Evolutionary conservation across 306 rosid genomes (phyloP), one percentile per base, ranked within the genome.

Genomic region (Fragaria ananassa): DNA sequence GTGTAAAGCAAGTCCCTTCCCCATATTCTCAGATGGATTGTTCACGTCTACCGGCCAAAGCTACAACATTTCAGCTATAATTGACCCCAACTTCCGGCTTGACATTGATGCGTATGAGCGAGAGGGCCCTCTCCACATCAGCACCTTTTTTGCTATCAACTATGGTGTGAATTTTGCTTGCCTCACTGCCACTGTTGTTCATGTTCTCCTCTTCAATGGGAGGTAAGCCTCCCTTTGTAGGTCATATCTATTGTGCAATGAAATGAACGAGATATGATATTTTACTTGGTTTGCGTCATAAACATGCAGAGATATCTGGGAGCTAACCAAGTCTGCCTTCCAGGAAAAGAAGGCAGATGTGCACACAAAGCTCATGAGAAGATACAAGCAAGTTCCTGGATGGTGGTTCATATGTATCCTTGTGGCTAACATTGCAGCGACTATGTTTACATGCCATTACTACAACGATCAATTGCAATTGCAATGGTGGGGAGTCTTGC

Each of bases 401-500:
- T 87, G 93, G 94, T 93, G 97, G 97, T 93, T 93, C 81, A 18
- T 79, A 41, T 83, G 88, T 82, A 81, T 89, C 70, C 96, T 93
- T 82, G 21, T 83, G 47, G 76, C 79, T 76, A 93, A 86, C 89
- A 84, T 93, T 53, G 74, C 76, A 0, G 87, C 79, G 0, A 83
- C 88, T 71, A 68, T 84, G 53, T 85, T 89, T 77, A 49, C 84
- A 15, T 93, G 97, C 46, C 83, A 93, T 74, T 86, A 86, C 76
- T 90, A 80, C 66, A 90, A 80, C 0, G 79, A 85, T 68, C 81
- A 89, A 66, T 92, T 93, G 53, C 97, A 93, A 71, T 56, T 93
- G 69, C 89, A 91, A 70, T 93, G 96, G 97, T 93, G 97, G 96
- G 93, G 97, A 37, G 86, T 93, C 68, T 51, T 90, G 70, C 82